phyloP scores from a whole-genome alignment of 2,329 filamentous ascomycete genomes.

The Arthrobotrys conoides region DNA sequence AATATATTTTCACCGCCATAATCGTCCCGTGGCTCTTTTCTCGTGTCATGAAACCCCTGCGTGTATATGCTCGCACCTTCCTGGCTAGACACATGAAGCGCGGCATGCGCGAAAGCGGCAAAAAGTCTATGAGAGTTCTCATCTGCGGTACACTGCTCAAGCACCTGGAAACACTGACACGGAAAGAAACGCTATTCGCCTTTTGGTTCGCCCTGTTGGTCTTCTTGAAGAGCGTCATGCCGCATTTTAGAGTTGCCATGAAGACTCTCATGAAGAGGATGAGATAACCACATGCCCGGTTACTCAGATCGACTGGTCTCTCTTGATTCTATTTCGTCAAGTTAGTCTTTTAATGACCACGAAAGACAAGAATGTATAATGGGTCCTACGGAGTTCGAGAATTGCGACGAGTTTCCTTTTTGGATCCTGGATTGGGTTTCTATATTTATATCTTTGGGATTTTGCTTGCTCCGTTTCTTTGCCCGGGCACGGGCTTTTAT shows the following conservation, averaged over 20 bases:
- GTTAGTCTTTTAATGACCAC: neutral
- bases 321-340: neutral
- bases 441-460: slow-evolving; percentile 13
- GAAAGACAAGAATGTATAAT: slow-evolving; percentile 1
- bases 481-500: slow-evolving; percentile 7
- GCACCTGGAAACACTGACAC: slow-evolving; percentile 49
- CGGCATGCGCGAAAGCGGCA: slow-evolving; percentile 55
- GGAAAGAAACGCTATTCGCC: slow-evolving; percentile 54
- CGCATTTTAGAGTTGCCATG: slow-evolving; percentile 53
- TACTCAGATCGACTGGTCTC: neutral
- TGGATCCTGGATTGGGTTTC: slow-evolving; percentile 25
- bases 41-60: slow-evolving; percentile 51
- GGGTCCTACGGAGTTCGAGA: slow-evolving; percentile 11
- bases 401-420: slow-evolving; percentile 57
- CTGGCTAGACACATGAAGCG: slow-evolving; percentile 57
- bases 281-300: slow-evolving; percentile 31
- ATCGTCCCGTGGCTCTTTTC: slow-evolving; percentile 59
- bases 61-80: slow-evolving; percentile 44
- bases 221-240: slow-evolving; percentile 57
- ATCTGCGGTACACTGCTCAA: slow-evolving; percentile 52
- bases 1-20: slow-evolving; percentile 57
- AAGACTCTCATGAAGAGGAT: slow-evolving; percentile 45
- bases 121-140: slow-evolving; percentile 48
- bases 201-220: slow-evolving; percentile 59
- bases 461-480: slow-evolving; percentile 15